A percentile compares a stretch with the other conserved stretches of the same genome.
Conservation (phyloP, 1,139 yeast species). For the Candida pseudoviswanathii region DNA sequence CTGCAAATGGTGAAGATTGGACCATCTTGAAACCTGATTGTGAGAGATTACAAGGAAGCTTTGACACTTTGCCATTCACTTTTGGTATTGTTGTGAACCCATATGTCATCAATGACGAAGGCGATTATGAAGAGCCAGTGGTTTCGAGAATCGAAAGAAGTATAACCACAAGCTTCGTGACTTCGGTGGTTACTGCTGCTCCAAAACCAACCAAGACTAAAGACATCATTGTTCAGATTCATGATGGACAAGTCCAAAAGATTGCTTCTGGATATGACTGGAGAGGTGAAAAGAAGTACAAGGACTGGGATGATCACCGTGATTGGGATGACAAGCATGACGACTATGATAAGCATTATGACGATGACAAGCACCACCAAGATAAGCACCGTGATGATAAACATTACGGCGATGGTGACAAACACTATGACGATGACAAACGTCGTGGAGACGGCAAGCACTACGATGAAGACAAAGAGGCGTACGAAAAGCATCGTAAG, state of each 20-base stretch:
- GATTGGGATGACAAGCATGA: conserved; percentile 5
- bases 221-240: conserved; percentile 28
- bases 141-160: conserved; percentile 19
- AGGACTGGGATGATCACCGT: neutral
- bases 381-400: neutral
- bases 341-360: neutral
- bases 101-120: conserved; percentile 20
- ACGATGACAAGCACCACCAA: neutral
- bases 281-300: conserved; percentile 6
- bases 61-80: conserved; percentile 29
- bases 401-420: neutral
- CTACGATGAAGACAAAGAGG: neutral
- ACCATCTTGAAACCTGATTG: conserved; percentile 29
- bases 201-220: conserved; percentile 28
- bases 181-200: conserved; percentile 23
- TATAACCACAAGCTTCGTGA: conserved; percentile 22
- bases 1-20: conserved; percentile 41
- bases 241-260: conserved; percentile 37
- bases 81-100: conserved; percentile 42
- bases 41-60: conserved; percentile 21
- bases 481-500: neutral
- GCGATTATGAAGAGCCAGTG: conserved; percentile 19
- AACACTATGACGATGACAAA: neutral
- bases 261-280: conserved; percentile 4
- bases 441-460: conserved; percentile 3